Evolutionary conservation across 2,329 filamentous ascomycete species (phyloP).

Genomic region (Pseudogymnoascus sp.): DNA sequence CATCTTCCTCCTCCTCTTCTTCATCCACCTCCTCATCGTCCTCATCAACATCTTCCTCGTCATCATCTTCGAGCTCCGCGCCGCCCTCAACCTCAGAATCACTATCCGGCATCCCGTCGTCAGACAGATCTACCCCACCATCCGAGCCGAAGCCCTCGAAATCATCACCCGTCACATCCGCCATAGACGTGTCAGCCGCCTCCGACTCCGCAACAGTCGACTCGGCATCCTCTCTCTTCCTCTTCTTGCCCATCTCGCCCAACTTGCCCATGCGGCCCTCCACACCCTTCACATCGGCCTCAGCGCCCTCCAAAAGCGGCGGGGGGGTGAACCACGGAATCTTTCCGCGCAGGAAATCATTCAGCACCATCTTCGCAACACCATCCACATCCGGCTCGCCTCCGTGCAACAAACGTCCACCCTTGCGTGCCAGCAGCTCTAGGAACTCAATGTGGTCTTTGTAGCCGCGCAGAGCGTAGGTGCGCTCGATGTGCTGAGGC

Average conservation of each 20-base stretch:
- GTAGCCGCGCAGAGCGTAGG: conserved; percentile 81
- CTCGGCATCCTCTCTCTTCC: conserved; percentile 51
- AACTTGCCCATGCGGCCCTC: conserved; percentile 68
- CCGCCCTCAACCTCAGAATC: conserved; percentile 26
- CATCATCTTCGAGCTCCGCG: conserved; percentile 27
- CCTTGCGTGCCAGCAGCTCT: conserved; percentile 78
- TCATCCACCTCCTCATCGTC: conserved; percentile 33
- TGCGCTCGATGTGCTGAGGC: conserved; percentile 79
- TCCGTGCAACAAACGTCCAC: conserved; percentile 75
- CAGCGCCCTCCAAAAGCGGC: conserved; percentile 48
- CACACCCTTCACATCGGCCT: conserved; percentile 42
- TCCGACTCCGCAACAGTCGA: conserved; percentile 33
- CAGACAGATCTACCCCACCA: conserved; percentile 24
- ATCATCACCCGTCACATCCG: conserved; percentile 28
- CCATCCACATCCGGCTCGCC: conserved; percentile 94
- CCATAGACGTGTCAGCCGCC: conserved; percentile 28
- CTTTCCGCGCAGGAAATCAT: conserved; percentile 91
- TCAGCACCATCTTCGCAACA: conserved; percentile 92
- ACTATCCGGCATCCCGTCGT: conserved; percentile 30
- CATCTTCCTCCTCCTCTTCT: conserved; percentile 22
- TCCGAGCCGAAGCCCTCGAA: conserved; percentile 44
- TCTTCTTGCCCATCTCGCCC: conserved; percentile 81
- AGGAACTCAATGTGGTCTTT: conserved; percentile 72
- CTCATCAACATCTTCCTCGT: conserved; percentile 34
- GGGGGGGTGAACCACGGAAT: conserved; percentile 93